Percentiles rank a stretch among this genome's conserved stretches.
Conservation (phyloP, 2,329 filamentous ascomycete species). For the Diaporthe vexans region DNA sequence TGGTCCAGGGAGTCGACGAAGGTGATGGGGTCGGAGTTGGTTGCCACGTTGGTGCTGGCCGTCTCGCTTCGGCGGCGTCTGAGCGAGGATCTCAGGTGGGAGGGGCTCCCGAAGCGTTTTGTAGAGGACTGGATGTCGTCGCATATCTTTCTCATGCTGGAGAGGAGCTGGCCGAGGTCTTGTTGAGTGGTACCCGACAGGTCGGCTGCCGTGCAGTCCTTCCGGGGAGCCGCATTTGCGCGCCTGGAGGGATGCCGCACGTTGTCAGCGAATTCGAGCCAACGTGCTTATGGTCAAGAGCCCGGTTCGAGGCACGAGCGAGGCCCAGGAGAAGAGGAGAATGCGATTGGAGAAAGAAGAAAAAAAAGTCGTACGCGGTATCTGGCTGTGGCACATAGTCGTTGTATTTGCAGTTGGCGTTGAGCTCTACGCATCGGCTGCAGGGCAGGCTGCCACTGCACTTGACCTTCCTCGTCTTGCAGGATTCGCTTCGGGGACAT, state of each 20-base stretch:
- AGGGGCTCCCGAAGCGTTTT: conserved; percentile 10
- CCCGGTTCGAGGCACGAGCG: background rate
- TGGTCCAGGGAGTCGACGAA: conserved; percentile 22
- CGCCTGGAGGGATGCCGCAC: background rate
- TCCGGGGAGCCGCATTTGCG: conserved; percentile 13
- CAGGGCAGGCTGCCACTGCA: conserved; percentile 26
- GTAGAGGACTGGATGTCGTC: conserved; percentile 22
- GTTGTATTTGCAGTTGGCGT: conserved; percentile 27
- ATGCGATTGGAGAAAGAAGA: no score
- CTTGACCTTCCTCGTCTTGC: conserved; percentile 28
- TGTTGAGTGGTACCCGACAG: conserved; percentile 13
- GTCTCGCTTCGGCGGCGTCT: conserved; percentile 8
- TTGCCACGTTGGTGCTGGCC: background rate
- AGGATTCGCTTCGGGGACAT: conserved; percentile 7
- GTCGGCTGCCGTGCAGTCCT: conserved; percentile 5
- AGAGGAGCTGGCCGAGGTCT: conserved; percentile 20
- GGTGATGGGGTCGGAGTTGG: background rate
- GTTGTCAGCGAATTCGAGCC: conserved; percentile 4
- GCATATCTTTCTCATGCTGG: conserved; percentile 26
- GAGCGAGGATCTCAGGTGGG: conserved; percentile 1
- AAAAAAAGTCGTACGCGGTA: background rate
- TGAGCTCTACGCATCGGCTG: conserved; percentile 23
- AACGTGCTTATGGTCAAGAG: background rate
- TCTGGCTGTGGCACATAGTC: conserved; percentile 21
- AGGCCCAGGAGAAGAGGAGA: background rate